Base-by-base conservation (phyloP, 306 rosid species). In the Elaeagnus macrophylla region DNA sequence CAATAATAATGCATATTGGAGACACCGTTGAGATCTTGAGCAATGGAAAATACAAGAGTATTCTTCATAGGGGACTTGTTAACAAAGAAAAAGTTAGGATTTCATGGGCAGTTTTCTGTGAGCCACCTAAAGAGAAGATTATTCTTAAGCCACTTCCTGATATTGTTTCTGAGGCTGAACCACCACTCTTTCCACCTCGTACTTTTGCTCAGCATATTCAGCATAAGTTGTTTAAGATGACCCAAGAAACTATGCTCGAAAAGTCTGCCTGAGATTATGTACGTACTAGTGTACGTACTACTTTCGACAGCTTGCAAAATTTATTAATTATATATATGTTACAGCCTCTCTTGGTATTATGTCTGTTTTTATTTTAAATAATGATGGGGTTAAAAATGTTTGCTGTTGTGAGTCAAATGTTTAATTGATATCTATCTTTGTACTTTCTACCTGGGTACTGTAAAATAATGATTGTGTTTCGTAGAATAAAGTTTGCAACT, bases 61-160 rank as follows among this genome's bases (percentile, higher is more conserved):
- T 88, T 54, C 83, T 84, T 57, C 96, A 88, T 38, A 75, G 96
- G 56, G 94, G 88, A 0, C 66, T 88, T 56, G 94, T 88, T 37
- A 88, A 88, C 81, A 82, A 84, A 67, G 88, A 88, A 39, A 88
- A 82, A 56, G 96, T 88, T 39, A 74, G 96, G 74, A 80, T 88
- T 37, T 88, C 96, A 0, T 84, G 96, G 96, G 94, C 96, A 0
- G 94, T 81, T 8, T 88, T 88, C 73, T 82, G 94, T 41, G 96
- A 88, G 60, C 96, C 96, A 1, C 94, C 88, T 0, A 88, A 84
- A 81, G 96, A 88, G 69, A 88, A 88, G 81, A 88, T 88, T 42
- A 76, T 84, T 3, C 74, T 88, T 1, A 61, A 84, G 70, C 96
- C 96, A 0, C 83, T 88, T 16, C 77, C 82, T 0, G 90, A 88